Base-by-base conservation (phyloP, 2,329 filamentous ascomycete species). In the Apiospora aurea region DNA sequence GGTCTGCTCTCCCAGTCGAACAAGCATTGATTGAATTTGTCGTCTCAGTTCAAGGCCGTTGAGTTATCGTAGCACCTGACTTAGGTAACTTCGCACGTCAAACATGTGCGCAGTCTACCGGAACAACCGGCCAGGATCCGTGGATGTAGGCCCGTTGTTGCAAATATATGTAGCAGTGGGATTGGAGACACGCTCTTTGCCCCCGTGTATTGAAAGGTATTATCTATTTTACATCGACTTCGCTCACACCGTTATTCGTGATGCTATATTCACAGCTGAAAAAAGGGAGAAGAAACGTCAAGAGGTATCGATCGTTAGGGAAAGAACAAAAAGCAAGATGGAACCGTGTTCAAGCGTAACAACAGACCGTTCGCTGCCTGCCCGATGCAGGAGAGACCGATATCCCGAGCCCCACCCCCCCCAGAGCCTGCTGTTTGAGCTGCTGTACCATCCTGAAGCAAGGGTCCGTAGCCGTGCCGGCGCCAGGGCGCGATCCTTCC, bases 261-360 rank as follows among this genome's bases (percentile, higher is more conserved):
- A 64, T 64, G 57, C 57, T 64, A 64, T 64, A 41, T 64, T n/a
- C 57, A 41, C 34, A 64, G 57, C 57, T 41, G n/a, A n/a, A 18
- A 21, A 41, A 41, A 41, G n/a, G n/a, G 11, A 64, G 34, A 64
- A 41, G 44, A 69, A 69, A 69, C 44, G 47, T 49, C 44, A 69
- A 69, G 67, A 69, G 67, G 67, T 69, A 69, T 69, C 67, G 67
- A 49, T 69, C 67, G 67, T 69, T 46, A 69, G 67, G 47, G 47
- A 69, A 38, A 49, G 26, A 47, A 34, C 24, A 47, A 69, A 69
- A 69, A 49, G 34, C 18, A n/a, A 41, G 21, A 14, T 34, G 29
- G 57, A 64, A n/a, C 57, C 57, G 21, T 64, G 29, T 64, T 29
- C 8, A 38, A 29, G 34, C 34, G 16, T 64, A 41, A 41, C 57